Evolutionary conservation across 345 rosid genomes (phyloP).

Genomic region (Salix dunnii): DNA sequence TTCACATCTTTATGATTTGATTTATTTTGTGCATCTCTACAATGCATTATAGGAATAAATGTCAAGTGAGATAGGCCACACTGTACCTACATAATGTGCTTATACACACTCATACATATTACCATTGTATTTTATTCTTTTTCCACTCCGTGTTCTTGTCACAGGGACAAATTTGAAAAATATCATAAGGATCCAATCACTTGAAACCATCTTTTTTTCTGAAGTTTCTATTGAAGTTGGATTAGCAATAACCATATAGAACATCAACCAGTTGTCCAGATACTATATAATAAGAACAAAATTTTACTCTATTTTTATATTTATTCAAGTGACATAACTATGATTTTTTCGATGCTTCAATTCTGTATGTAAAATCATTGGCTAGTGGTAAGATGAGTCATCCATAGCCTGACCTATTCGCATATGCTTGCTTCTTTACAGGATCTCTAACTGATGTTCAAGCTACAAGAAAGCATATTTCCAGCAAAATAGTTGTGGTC

Average conservation of each 20-base stretch:
- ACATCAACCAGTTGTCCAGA: background rate
- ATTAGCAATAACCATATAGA: background rate
- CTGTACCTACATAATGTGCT: background rate
- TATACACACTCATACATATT: background rate
- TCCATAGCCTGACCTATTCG: constrained; percentile 16
- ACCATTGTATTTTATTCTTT: background rate
- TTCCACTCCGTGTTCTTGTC: background rate
- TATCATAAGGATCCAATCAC: background rate
- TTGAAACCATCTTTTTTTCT: background rate
- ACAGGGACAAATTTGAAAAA: background rate
- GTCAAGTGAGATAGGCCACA: background rate
- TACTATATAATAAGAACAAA: background rate
- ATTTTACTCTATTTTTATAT: background rate
- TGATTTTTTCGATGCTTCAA: background rate
- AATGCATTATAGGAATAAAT: background rate
- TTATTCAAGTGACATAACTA: background rate
- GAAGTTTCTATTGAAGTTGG: background rate
- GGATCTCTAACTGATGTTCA: constrained; percentile 39
- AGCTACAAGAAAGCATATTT: constrained; percentile 43
- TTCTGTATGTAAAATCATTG: background rate
- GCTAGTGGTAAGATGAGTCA: background rate
- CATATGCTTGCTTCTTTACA: constrained; percentile 30
- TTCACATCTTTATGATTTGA: background rate
- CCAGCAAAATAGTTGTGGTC: constrained; percentile 54
- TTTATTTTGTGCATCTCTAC: background rate